A percentile compares a stretch with the other conserved stretches of the same genome.
These are phyloP conservation scores for Austroboletus rostrupii DNA, from an alignment of 1,284 basidiomycete genomes.

Conservation along the genomic window DNA sequence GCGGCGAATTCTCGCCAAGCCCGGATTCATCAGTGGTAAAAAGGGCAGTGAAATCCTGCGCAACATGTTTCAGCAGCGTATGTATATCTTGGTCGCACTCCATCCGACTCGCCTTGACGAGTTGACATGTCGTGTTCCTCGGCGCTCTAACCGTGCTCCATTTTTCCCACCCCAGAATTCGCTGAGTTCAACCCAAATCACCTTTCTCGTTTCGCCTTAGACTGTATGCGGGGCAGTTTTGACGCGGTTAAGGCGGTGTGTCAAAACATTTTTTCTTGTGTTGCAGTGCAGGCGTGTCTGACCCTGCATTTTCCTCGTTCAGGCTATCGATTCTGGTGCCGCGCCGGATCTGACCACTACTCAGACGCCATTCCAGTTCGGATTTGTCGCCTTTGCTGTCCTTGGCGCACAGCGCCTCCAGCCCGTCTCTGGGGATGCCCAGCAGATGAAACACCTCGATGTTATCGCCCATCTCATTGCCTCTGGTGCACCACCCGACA, in stretches of 20 bases:
- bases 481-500: conserved; percentile 39
- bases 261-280: not conserved
- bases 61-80: conserved; percentile 37
- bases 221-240: conserved; percentile 36
- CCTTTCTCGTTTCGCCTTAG: conserved; percentile 37
- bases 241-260: conserved; percentile 31
- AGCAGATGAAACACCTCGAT: conserved; percentile 30
- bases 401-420: conserved; percentile 41
- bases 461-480: conserved; percentile 42
- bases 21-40: conserved; percentile 33
- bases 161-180: conserved; percentile 16
- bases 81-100: conserved; percentile 6
- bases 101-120: not conserved
- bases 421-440: not conserved
- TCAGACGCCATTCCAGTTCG: conserved; percentile 45
- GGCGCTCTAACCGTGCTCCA: not conserved
- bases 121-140: not conserved
- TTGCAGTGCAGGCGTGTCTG: not conserved
- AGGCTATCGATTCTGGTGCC: conserved; percentile 37
- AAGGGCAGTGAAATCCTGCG: conserved; percentile 36
- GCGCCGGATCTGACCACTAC: conserved; percentile 41
- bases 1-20: conserved; percentile 33
- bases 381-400: conserved; percentile 43
- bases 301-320: not conserved
- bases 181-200: conserved; percentile 21